These are phyloP conservation scores for Cytospora mali DNA, from an alignment of 2,329 filamentous ascomycete genomes.

Conservation along the genomic window DNA sequence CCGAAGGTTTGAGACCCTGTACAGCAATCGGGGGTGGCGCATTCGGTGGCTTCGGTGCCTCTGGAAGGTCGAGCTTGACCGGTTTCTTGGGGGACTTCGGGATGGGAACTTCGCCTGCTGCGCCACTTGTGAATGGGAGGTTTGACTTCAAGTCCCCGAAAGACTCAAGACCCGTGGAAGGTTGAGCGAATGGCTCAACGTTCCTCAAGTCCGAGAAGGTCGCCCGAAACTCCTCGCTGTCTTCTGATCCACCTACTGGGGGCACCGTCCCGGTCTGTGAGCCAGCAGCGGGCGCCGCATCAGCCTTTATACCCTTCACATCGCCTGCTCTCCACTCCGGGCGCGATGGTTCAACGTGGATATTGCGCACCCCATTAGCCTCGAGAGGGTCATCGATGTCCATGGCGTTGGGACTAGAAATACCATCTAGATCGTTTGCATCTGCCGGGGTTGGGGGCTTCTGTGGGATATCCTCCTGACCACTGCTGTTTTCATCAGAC, in stretches of 20 bases:
- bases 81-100: constrained; percentile 39
- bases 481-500: constrained; percentile 49
- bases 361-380: constrained; percentile 49
- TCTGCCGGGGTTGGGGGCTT: constrained; percentile 29
- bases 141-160: constrained; percentile 59
- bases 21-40: constrained; percentile 48
- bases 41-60: constrained; percentile 53
- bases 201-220: constrained; percentile 59
- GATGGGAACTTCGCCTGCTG: constrained; percentile 46
- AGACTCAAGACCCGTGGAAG: constrained; percentile 53
- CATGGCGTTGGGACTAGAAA: constrained; percentile 61
- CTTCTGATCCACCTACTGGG: constrained; percentile 52
- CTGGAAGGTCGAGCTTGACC: constrained; percentile 51
- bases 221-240: constrained; percentile 57
- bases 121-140: constrained; percentile 58
- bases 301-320: constrained; percentile 37
- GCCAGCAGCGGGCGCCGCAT: constrained; percentile 27
- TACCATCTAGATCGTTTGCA: constrained; percentile 27
- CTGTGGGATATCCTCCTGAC: constrained; percentile 37
- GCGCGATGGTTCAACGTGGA: constrained; percentile 60
- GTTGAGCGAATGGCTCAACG: constrained; percentile 55
- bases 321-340: constrained; percentile 62
- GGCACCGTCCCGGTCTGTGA: constrained; percentile 13
- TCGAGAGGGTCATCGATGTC: constrained; percentile 61
- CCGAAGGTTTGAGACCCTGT: constrained; percentile 47